A percentile compares a stretch with the other conserved stretches of the same genome.
phyloP scores from a whole-genome alignment of 2,329 filamentous ascomycete genomes.

The Didymella pinodella region DNA sequence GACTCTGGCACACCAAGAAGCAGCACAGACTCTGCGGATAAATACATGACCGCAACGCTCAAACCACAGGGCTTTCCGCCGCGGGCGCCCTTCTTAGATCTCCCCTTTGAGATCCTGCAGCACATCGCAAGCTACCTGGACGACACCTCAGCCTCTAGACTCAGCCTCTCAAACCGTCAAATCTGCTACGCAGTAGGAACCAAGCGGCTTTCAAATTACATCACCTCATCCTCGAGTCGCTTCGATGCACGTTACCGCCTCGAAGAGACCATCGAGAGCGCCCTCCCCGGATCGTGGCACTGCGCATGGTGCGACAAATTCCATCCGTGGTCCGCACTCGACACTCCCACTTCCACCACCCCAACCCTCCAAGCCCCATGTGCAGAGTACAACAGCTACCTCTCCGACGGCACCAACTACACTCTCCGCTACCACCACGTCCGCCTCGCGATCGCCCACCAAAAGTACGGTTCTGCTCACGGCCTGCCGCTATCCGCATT shows the following conservation, averaged over 20 bases:
- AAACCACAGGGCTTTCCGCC: slow-evolving; percentile 10
- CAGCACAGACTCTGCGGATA: slow-evolving; percentile 11
- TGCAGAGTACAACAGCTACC: slow-evolving; percentile 38
- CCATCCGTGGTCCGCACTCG: slow-evolving; percentile 29
- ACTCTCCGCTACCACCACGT: slow-evolving; percentile 42
- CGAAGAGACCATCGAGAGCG: slow-evolving; percentile 41
- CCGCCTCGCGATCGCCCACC: slow-evolving; percentile 36
- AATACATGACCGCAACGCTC: slow-evolving; percentile 21
- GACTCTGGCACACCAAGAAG: slow-evolving; percentile 8
- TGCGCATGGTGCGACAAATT: slow-evolving; percentile 48
- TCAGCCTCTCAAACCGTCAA: slow-evolving; percentile 39
- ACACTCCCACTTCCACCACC: slow-evolving; percentile 24
- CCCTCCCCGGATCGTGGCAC: slow-evolving; percentile 45
- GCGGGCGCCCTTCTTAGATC: slow-evolving; percentile 29
- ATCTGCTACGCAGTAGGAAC: slow-evolving; percentile 43
- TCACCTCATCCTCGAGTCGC: slow-evolving; percentile 25
- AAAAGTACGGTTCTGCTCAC: slow-evolving; percentile 30
- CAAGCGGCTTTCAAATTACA: slow-evolving; percentile 26
- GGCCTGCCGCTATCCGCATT: slow-evolving; percentile 36
- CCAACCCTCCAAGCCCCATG: slow-evolving; percentile 29
- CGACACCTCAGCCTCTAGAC: slow-evolving; percentile 32
- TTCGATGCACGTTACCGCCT: slow-evolving; percentile 36
- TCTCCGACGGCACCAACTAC: slow-evolving; percentile 30
- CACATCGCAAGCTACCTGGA: slow-evolving; percentile 40
- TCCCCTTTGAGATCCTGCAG: slow-evolving; percentile 45